phyloP scores from a whole-genome alignment of 306 rosid genomes.

The Cucumis cinereus region DNA sequence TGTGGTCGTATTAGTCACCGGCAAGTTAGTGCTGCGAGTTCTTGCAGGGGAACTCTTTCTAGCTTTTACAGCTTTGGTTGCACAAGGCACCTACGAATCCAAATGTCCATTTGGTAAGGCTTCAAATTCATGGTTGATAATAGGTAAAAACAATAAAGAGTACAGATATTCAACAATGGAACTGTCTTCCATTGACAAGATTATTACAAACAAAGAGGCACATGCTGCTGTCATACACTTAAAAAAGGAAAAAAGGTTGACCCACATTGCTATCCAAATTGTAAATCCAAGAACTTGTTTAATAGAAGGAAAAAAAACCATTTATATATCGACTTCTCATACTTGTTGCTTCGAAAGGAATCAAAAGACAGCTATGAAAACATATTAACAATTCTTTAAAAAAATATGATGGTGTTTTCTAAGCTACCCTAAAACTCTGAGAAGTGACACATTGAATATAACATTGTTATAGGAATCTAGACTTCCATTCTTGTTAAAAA shows the following conservation, averaged over 20 bases:
- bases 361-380: not conserved
- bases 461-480: not conserved
- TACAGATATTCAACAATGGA: not conserved
- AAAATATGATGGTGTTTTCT: not conserved
- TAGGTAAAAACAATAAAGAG: not conserved
- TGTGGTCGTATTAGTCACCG: conserved; percentile 16
- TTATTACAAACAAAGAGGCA: not conserved
- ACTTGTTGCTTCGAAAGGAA: not conserved
- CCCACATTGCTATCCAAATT: not conserved
- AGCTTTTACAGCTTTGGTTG: conserved; percentile 47
- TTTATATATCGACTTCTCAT: not conserved
- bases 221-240: not conserved
- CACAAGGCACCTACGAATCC: conserved; percentile 38
- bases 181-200: not conserved
- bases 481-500: not conserved
- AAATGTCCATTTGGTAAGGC: not conserved
- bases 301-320: not conserved
- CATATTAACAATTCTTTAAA: not conserved
- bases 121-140: not conserved
- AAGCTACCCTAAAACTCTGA: not conserved
- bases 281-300: not conserved
- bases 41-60: conserved; percentile 39
- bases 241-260: not conserved
- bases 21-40: conserved; percentile 10
- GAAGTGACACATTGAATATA: not conserved